Evolutionary conservation across 495 filamentous ascomycete species (phyloP).

Genomic region (Aspergillus affinis): DNA sequence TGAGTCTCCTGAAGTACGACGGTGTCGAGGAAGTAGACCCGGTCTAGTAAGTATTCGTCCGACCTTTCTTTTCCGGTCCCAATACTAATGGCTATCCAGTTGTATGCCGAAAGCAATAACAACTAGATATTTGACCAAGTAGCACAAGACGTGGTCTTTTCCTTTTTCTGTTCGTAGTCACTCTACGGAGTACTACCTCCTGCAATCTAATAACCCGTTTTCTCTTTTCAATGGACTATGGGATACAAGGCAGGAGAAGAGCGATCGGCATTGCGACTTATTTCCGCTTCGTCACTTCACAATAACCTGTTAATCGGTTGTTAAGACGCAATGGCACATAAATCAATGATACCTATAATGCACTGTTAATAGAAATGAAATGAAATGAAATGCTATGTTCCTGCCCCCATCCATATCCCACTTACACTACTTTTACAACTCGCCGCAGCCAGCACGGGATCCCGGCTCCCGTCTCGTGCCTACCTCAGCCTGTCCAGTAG

Average conservation of each 20-base stretch:
- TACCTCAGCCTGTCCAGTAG: not conserved
- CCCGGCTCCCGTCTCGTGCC: not conserved
- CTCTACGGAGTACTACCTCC: constrained; percentile 46
- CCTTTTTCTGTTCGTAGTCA: not conserved
- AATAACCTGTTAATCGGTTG: constrained; percentile 36
- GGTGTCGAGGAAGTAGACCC: constrained; percentile 82
- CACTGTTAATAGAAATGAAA: not conserved
- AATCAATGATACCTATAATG: not conserved
- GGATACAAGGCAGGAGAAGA: constrained; percentile 79
- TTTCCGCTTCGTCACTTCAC: constrained; percentile 49
- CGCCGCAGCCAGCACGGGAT: not conserved
- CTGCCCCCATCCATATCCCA: not conserved
- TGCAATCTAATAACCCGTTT: constrained; percentile 74
- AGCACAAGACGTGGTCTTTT: constrained; percentile 7
- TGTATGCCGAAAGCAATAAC: constrained; percentile 74
- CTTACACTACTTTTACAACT: not conserved
- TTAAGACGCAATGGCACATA: constrained; percentile 47
- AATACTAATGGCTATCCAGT: constrained; percentile 31
- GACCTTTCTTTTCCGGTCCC: not conserved
- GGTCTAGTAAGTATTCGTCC: constrained; percentile 63
- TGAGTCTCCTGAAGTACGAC: constrained; percentile 76
- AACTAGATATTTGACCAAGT: constrained; percentile 50
- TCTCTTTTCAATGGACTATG: constrained; percentile 47
- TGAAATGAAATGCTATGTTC: not conserved
- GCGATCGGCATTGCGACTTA: constrained; percentile 45